Evolutionary conservation across 306 rosid species (phyloP), one percentile per base, ranked within the genome.

Genomic region (Malus sieversii): DNA sequence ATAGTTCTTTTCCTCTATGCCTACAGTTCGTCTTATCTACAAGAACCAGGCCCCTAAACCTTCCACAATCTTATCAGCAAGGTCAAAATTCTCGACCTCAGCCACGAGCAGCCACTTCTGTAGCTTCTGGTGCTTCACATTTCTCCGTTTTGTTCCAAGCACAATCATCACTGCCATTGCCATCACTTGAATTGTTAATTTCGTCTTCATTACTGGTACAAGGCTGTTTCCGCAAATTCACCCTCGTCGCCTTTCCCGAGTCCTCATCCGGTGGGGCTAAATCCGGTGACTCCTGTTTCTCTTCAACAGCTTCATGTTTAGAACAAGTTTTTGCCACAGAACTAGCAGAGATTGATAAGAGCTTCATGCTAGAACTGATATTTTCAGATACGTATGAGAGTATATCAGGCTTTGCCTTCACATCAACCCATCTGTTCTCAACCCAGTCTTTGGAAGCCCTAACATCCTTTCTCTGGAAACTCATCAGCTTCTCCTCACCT

Each of bases 361-460:
- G 73, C 71, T 84, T 65, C 62, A 40, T 66, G 52, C 83, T 6
- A 30, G 83, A 68, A 73, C 76, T 70, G 75, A 69, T 67, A 45
- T 77, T 78, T 75, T 86, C 71, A 58, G 92, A 67, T 68, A 92
- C 35, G 72, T 70, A 46, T 66, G 82, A 70, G 78, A 84, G 75
- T 44, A 90, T 84, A 77, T 88, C 85, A 8, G 88, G 87, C 83
- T 77, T 88, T 67, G 78, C 64, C 71, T 20, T 74, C 75, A 88
- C 75, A 71, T 82, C 91, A 73, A 88, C 81, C 97, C 97, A 92
- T 68, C 64, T 83, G 82, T 85, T 74, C 67, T 77, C 85, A 72
- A 85, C 51, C 96, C 96, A 90, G 45, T 92, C 97, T 77, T 75
- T 87, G 19, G 96, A 86, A 82, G 82, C 77, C 71, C 96, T 84